Conservation (phyloP, 495 filamentous ascomycete species). For the Tuber indicum region DNA sequence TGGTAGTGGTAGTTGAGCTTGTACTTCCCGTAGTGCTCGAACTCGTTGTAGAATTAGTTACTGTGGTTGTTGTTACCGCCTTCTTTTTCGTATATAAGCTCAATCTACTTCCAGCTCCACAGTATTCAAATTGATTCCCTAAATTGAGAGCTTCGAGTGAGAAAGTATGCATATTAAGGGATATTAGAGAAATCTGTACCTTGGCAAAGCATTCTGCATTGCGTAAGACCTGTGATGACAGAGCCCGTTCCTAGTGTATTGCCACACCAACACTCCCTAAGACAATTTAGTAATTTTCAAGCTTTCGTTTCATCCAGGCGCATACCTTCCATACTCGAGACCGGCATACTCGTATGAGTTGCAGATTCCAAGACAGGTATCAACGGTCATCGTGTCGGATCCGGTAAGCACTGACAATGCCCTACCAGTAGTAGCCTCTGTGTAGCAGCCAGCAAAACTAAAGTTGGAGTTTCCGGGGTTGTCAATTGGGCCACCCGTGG, state of each 20-base stretch:
- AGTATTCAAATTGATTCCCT: background rate
- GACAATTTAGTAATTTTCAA: background rate
- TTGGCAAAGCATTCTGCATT: conserved; percentile 25
- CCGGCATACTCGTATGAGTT: conserved; percentile 41
- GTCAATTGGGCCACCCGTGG: background rate
- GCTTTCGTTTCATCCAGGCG: background rate
- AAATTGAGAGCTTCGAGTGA: background rate
- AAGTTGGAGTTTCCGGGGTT: conserved; percentile 24
- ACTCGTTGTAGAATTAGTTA: background rate
- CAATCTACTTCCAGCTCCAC: background rate
- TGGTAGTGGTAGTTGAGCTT: background rate
- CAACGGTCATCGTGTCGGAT: conserved; percentile 8
- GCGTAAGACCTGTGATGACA: background rate
- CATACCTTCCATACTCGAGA: conserved; percentile 31
- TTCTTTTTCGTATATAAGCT: background rate
- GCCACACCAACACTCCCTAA: conserved; percentile 34
- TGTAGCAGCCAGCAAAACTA: conserved; percentile 37
- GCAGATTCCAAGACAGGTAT: conserved; percentile 39
- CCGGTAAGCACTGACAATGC: conserved; percentile 25
- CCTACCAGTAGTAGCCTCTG: conserved; percentile 34
- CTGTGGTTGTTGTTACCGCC: background rate
- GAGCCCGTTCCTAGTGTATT: conserved; percentile 20
- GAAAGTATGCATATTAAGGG: background rate
- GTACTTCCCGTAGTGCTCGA: background rate
- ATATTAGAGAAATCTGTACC: background rate